Conservation (phyloP, 2,329 filamentous ascomycete genomes). For the Drechslera avenae region DNA sequence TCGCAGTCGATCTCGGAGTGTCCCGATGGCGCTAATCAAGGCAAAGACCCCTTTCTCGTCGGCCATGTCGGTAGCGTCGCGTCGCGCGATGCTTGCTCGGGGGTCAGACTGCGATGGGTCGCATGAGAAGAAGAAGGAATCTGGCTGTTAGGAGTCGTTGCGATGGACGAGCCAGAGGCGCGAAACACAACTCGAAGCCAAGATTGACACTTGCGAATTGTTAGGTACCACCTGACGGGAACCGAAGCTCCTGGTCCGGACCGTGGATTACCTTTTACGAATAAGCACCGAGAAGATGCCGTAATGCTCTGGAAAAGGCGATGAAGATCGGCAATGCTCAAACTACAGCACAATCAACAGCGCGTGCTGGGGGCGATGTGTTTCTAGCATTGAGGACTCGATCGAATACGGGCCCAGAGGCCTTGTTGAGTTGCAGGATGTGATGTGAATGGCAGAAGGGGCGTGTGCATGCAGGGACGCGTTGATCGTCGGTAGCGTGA, state of each 20-base stretch:
- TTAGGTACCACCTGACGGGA: conserved; percentile 9
- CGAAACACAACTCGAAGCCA: conserved; percentile 8
- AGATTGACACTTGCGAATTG: conserved; percentile 17
- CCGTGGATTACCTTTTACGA: conserved; percentile 7
- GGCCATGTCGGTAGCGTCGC: conserved; percentile 31
- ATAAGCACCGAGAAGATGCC: conserved; percentile 13
- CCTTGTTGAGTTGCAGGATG: background rate
- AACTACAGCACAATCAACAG: conserved; percentile 3
- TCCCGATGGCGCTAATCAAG: conserved; percentile 34
- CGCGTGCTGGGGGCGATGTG: background rate
- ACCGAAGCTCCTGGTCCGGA: conserved; percentile 4
- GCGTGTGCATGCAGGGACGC: conserved; percentile 10
- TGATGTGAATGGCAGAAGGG: background rate
- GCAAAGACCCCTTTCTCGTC: conserved; percentile 39
- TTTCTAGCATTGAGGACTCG: background rate
- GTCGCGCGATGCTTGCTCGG: conserved; percentile 10
- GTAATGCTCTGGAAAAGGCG: background rate
- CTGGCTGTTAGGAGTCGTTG: conserved; percentile 1
- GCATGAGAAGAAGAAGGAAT: conserved; percentile 3
- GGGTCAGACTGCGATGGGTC: conserved; percentile 6
- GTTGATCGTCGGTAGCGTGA: conserved; percentile 2
- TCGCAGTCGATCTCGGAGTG: conserved; percentile 40
- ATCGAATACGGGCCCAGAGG: background rate
- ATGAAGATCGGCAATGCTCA: too few species aligned
- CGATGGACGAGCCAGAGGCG: conserved; percentile 7